Conservation (phyloP, 2,329 filamentous ascomycete genomes). For the Aureobasidium subglaciale region DNA sequence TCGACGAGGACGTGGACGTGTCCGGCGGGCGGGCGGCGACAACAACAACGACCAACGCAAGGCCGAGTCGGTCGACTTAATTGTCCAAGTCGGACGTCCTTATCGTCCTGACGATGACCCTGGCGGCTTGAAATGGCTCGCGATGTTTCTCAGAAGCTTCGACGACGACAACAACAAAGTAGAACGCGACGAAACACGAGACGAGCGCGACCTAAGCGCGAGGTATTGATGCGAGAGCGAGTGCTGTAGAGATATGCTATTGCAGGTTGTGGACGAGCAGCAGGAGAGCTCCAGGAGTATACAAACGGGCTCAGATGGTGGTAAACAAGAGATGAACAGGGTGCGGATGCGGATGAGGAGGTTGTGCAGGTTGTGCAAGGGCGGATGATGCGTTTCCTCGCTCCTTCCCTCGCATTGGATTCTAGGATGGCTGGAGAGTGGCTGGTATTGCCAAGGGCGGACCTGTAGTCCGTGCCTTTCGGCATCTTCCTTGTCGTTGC, state of each 20-base stretch:
- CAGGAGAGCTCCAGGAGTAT: not conserved
- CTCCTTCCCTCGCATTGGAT: not conserved
- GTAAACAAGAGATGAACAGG: not conserved
- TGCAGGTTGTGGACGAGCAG: not conserved
- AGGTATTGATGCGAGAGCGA: not conserved
- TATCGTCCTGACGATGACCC: conserved; percentile 12
- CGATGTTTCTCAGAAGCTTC: no score
- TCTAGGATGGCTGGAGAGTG: not conserved
- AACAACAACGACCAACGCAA: not conserved
- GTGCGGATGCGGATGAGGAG: not conserved
- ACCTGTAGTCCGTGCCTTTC: not conserved
- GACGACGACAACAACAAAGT: not conserved
- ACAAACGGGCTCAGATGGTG: not conserved
- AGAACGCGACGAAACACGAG: conserved; percentile 8
- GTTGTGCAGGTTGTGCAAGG: conserved; percentile 15
- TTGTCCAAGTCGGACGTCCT: not conserved
- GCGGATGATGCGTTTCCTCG: conserved; percentile 2
- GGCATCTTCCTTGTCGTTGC: not conserved
- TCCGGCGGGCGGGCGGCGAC: not conserved
- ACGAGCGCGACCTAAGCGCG: not conserved
- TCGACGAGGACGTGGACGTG: not conserved
- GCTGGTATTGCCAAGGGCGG: not conserved
- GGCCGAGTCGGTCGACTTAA: not conserved
- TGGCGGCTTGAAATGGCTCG: no score
- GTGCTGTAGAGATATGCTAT: not conserved